phyloP scores from a whole-genome alignment of 2,329 filamentous ascomycete species.

The Venturia asperata region DNA sequence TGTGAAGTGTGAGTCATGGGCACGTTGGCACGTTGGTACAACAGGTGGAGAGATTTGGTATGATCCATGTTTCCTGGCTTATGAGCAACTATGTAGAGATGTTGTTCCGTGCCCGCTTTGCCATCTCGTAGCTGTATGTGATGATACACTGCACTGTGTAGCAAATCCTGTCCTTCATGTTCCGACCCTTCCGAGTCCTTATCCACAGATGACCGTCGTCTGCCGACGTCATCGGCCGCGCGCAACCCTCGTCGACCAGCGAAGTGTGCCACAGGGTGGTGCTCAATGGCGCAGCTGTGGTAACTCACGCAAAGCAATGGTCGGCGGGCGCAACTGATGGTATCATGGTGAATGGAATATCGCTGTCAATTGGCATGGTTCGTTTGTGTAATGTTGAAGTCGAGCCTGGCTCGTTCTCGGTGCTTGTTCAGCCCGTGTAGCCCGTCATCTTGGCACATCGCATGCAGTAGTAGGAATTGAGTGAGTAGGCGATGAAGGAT shows the following conservation, averaged over 20 bases:
- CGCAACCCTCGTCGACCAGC: not conserved
- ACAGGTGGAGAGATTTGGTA: not conserved
- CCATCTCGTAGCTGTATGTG: not conserved
- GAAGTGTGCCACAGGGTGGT: not conserved
- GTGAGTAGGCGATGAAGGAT: conserved; percentile 28
- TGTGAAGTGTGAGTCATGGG: no score
- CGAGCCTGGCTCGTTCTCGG: not conserved
- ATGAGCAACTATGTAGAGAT: not conserved
- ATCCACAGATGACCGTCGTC: not conserved
- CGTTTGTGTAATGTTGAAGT: not conserved
- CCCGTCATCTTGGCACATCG: conserved; percentile 36
- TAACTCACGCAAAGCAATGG: not conserved
- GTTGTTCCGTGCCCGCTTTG: not conserved
- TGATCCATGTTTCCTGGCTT: not conserved
- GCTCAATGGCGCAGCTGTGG: not conserved
- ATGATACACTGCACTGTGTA: not conserved
- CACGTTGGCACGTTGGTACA: not conserved
- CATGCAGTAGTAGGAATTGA: conserved; percentile 36
- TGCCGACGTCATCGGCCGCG: not conserved
- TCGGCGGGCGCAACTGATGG: not conserved
- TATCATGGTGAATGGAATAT: not conserved
- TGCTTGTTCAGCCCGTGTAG: conserved; percentile 24
- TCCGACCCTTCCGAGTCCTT: not conserved
- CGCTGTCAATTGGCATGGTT: conserved; percentile 4
- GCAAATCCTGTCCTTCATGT: no score